Evolutionary conservation across 2,329 filamentous ascomycete species (phyloP).

Genomic region (Fusarium xylarioides): DNA sequence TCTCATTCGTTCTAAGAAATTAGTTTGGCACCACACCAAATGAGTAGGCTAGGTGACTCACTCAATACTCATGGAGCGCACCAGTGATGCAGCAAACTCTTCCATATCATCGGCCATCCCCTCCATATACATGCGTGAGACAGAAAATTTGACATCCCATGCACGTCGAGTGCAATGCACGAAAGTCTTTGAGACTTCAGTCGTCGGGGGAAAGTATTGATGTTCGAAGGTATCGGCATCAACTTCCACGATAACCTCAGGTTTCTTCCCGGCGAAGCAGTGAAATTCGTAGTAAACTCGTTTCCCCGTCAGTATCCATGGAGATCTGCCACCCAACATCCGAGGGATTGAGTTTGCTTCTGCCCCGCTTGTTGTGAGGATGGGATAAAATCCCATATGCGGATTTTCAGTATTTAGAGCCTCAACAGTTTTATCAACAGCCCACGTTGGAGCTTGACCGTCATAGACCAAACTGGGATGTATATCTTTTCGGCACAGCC

Average conservation of each 20-base stretch:
- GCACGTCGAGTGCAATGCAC: slow-evolving; percentile 45
- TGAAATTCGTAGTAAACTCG: slow-evolving; percentile 42
- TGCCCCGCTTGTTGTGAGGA: slow-evolving; percentile 40
- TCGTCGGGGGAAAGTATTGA: slow-evolving; percentile 24
- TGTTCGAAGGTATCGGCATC: slow-evolving; percentile 40
- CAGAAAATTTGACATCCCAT: slow-evolving; percentile 46
- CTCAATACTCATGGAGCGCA: slow-evolving; percentile 37
- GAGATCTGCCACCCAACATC: slow-evolving; percentile 14
- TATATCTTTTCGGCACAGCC: slow-evolving; percentile 41
- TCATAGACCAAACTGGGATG: slow-evolving; percentile 28
- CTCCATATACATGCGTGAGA: slow-evolving; percentile 18
- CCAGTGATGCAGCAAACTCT: slow-evolving; percentile 32
- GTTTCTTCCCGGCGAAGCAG: slow-evolving; percentile 22
- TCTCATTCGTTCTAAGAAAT: slow-evolving; percentile 21
- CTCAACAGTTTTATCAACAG: background rate
- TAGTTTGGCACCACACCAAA: background rate
- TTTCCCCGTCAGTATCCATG: slow-evolving; percentile 32
- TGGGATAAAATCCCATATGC: slow-evolving; percentile 40
- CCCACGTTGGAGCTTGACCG: slow-evolving; percentile 32
- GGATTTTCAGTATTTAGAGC: slow-evolving; percentile 9
- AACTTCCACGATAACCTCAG: slow-evolving; percentile 38
- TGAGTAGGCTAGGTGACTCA: slow-evolving; percentile 24
- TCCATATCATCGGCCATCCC: slow-evolving; percentile 23
- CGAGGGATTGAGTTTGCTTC: slow-evolving; percentile 39
- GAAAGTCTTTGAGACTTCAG: slow-evolving; percentile 37